These are phyloP conservation scores for Epichloe sibirici DNA, from an alignment of 2,329 filamentous ascomycete species.

Conservation along the genomic window DNA sequence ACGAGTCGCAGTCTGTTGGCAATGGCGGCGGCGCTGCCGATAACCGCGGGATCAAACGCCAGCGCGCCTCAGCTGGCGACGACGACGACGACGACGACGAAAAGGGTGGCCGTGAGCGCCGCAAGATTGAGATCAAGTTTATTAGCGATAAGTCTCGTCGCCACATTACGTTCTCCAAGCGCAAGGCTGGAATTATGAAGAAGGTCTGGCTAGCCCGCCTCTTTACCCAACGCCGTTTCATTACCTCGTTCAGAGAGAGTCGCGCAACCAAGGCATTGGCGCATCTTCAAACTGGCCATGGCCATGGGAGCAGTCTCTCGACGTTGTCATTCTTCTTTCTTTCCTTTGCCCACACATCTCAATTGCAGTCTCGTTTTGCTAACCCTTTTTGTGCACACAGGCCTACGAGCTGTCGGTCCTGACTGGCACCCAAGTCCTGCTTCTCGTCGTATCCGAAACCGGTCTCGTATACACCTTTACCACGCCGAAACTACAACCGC, in stretches of 20 bases:
- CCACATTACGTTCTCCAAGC: slow-evolving; percentile 99
- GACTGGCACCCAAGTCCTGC: slow-evolving; percentile 91
- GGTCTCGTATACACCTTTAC: slow-evolving; percentile 97
- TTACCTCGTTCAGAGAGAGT: neutral
- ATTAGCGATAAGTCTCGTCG: slow-evolving; percentile 99
- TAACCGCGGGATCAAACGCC: slow-evolving; percentile 78
- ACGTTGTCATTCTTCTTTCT: neutral
- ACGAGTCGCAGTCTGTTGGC: slow-evolving; percentile 58
- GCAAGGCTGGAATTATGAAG: slow-evolving; percentile 99
- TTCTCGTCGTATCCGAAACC: slow-evolving; percentile 94
- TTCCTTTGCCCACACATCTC: neutral
- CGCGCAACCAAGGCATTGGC: neutral
- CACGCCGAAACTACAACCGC: slow-evolving; percentile 92
- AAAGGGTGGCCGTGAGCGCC: slow-evolving; percentile 91
- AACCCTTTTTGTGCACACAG: slow-evolving; percentile 31
- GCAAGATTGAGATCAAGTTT: slow-evolving; percentile 99
- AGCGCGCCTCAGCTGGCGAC: slow-evolving; percentile 69
- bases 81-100: slow-evolving; percentile 97
- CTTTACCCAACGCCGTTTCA: neutral
- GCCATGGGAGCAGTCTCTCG: no score
- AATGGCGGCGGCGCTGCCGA: slow-evolving; percentile 61
- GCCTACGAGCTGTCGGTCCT: slow-evolving; percentile 96
- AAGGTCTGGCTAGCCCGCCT: slow-evolving; percentile 54
- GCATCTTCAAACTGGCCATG: neutral
- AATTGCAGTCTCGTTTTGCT: neutral